phyloP scores from a whole-genome alignment of 495 filamentous ascomycete species.

The Penicillium paradoxum region DNA sequence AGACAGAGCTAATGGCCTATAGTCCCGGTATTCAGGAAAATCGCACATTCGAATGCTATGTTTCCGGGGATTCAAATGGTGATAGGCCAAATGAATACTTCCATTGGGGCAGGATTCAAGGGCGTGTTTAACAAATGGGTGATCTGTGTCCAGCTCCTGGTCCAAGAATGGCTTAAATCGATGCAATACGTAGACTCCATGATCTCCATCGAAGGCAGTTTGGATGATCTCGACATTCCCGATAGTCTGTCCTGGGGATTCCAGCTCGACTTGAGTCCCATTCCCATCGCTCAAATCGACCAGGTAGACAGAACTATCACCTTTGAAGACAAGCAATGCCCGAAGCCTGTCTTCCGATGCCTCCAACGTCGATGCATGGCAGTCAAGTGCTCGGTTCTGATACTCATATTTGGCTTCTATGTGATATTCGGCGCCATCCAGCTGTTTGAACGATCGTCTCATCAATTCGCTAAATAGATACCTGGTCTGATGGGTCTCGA shows the following conservation, averaged over 20 bases:
- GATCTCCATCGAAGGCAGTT: constrained; percentile 22
- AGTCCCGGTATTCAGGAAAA: constrained; percentile 28
- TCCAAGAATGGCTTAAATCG: constrained; percentile 28
- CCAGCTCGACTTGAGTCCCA: constrained; percentile 10
- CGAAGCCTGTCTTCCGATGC: constrained; percentile 2
- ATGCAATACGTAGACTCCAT: constrained; percentile 29
- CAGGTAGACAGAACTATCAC: constrained; percentile 26
- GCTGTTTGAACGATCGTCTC: constrained; percentile 16
- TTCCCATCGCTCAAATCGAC: constrained; percentile 16
- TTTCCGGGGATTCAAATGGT: constrained; percentile 14
- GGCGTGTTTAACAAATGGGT: constrained; percentile 38
- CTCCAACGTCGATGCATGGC: constrained; percentile 26
- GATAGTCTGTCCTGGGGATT: constrained; percentile 20
- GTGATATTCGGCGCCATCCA: constrained; percentile 32
- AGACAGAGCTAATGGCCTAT: constrained; percentile 32
- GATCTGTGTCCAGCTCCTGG: constrained; percentile 18
- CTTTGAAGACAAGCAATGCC: constrained; percentile 24
- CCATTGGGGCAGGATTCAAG: constrained; percentile 18
- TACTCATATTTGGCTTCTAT: constrained; percentile 24
- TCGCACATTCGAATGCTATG: constrained; percentile 20
- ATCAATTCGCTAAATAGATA: constrained; percentile 27
- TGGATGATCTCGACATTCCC: constrained; percentile 30
- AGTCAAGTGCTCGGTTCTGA: constrained; percentile 20
- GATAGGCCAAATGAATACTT: constrained; percentile 25
- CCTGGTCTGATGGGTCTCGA: constrained; percentile 15